Conservation (phyloP, 129 eudicot species). For the carrot (Daucus carota) region DNA sequence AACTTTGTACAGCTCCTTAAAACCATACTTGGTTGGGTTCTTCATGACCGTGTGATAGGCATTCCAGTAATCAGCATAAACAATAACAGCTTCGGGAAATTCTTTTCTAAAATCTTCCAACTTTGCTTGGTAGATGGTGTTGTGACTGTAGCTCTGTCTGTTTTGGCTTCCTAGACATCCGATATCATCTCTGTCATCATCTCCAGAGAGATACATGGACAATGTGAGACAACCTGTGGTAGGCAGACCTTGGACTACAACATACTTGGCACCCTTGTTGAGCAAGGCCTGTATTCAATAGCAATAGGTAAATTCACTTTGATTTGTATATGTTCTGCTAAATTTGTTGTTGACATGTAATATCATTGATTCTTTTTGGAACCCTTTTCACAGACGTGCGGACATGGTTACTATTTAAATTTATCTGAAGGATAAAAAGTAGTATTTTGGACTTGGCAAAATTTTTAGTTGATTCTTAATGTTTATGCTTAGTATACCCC, state of each 20-base stretch:
- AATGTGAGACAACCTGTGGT: slow-evolving; percentile 80
- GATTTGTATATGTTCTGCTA: not conserved
- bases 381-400: not conserved
- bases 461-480: too few relatives aligned
- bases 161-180: slow-evolving; percentile 59
- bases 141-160: slow-evolving; percentile 47
- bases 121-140: slow-evolving; percentile 54
- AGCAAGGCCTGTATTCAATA: slow-evolving; percentile 44
- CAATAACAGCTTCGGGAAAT: slow-evolving; percentile 40
- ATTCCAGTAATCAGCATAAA: slow-evolving; percentile 64
- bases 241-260: slow-evolving; percentile 86
- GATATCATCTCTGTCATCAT: slow-evolving; percentile 44
- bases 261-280: slow-evolving; percentile 71
- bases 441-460: not conserved
- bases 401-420: not conserved
- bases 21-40: slow-evolving; percentile 45
- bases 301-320: not conserved
- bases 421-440: not conserved
- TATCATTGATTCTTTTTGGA: not conserved
- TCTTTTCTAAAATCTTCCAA: slow-evolving; percentile 32
- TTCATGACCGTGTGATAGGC: slow-evolving; percentile 43
- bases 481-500: too few relatives aligned
- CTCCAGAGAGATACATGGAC: slow-evolving; percentile 42
- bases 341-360: not conserved
- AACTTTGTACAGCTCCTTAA: slow-evolving; percentile 61